phyloP scores from a whole-genome alignment of 768 basidiomycete species.

The Lentinula sp. region DNA sequence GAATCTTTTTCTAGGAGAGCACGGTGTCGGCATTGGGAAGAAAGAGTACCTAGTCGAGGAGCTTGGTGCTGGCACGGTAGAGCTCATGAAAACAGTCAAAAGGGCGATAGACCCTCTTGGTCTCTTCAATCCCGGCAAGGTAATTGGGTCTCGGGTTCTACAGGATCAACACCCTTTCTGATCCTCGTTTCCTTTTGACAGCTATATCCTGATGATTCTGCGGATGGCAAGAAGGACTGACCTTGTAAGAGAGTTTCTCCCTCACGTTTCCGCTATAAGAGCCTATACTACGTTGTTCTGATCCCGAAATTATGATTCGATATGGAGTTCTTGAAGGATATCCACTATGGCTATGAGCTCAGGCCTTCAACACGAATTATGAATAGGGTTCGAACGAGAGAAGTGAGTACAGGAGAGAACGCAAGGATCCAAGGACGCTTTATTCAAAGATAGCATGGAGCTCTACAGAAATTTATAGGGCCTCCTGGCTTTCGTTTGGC shows the following conservation, averaged over 20 bases:
- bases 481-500: too few relatives aligned
- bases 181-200: not conserved
- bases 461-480: too few relatives aligned
- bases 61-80: slow-evolving; percentile 76
- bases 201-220: not conserved
- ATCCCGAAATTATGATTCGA: not conserved
- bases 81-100: slow-evolving; percentile 82
- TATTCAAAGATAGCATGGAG: too few relatives aligned
- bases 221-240: not conserved
- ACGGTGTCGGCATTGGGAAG: slow-evolving; percentile 86
- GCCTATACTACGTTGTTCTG: not conserved
- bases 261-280: not conserved
- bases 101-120: slow-evolving; percentile 64
- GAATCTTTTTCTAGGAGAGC: slow-evolving; percentile 54
- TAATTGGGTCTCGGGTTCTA: slow-evolving; percentile 12
- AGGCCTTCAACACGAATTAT: too few relatives aligned
- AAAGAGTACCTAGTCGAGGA: slow-evolving; percentile 76
- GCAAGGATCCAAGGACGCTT: too few relatives aligned
- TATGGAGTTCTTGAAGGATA: not conserved
- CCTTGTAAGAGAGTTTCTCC: not conserved
- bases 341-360: too few relatives aligned
- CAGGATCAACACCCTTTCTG: not conserved
- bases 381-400: too few relatives aligned
- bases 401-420: too few relatives aligned
- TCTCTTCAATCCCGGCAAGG: slow-evolving; percentile 85